Conservation (phyloP, 805 yeast genomes). For the Saturnispora serradocipensis region DNA sequence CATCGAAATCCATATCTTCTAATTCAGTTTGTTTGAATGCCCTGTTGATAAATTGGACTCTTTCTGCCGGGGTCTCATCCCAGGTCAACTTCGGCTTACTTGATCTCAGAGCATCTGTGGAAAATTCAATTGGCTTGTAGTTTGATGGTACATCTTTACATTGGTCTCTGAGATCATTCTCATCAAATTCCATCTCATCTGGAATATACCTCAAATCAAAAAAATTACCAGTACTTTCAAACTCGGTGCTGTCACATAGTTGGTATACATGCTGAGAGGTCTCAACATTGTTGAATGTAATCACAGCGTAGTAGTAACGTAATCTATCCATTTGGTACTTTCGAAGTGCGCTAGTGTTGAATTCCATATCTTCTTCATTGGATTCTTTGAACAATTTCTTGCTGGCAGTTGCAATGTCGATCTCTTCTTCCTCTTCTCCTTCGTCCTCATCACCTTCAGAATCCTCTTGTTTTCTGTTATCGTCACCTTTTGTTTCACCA, state of each 20-base stretch:
- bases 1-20: conserved; percentile 85
- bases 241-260: conserved; percentile 91
- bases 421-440: conserved; percentile 28
- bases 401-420: conserved; percentile 50
- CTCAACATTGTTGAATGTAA: conserved; percentile 62
- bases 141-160: conserved; percentile 66
- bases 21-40: conserved; percentile 84
- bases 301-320: conserved; percentile 88
- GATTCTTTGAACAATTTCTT: conserved; percentile 60
- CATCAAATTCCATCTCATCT: conserved; percentile 82
- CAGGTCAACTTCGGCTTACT: conserved; percentile 94
- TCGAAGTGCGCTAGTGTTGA: conserved; percentile 75
- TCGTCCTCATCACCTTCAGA: conserved; percentile 30
- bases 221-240: conserved; percentile 88
- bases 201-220: conserved; percentile 92
- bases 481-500: not conserved
- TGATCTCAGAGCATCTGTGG: conserved; percentile 92
- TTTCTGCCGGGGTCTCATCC: conserved; percentile 96
- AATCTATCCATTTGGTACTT: conserved; percentile 87
- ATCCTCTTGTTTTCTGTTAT: conserved; percentile 15
- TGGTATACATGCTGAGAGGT: conserved; percentile 74
- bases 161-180: conserved; percentile 54
- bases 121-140: conserved; percentile 72
- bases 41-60: conserved; percentile 64
- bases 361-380: conserved; percentile 65